Percentiles rank a stretch among this genome's conserved stretches.
phyloP scores from a whole-genome alignment of 2,329 filamentous ascomycete genomes.

The Aschersonia sp. region DNA sequence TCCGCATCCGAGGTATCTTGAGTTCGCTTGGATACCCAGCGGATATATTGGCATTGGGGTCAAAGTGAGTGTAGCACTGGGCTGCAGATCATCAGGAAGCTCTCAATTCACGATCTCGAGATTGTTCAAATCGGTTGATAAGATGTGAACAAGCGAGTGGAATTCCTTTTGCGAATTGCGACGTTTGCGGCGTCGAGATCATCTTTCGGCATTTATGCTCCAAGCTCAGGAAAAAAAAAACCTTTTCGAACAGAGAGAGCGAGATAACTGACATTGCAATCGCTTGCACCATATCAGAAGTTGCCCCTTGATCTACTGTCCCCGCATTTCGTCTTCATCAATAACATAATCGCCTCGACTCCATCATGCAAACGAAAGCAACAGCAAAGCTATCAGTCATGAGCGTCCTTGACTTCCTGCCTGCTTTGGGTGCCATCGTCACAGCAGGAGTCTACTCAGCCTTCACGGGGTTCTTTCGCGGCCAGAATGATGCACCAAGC shows the following conservation, averaged over 20 bases:
- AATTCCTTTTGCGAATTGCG: too few relatives aligned
- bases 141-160: not conserved
- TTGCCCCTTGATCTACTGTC: too few relatives aligned
- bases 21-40: not conserved
- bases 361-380: not conserved
- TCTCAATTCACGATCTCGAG: not conserved
- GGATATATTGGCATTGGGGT: not conserved
- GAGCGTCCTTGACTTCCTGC: constrained; percentile 7
- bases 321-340: not conserved
- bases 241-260: too few relatives aligned
- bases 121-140: not conserved
- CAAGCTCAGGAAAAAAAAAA: too few relatives aligned
- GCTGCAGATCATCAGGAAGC: not conserved
- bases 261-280: too few relatives aligned
- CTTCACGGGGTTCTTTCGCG: constrained; percentile 6
- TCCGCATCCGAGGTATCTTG: not conserved
- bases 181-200: too few relatives aligned
- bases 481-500: constrained; percentile 7
- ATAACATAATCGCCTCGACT: not conserved
- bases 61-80: not conserved
- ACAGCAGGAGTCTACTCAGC: constrained; percentile 3
- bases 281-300: too few relatives aligned
- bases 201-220: too few relatives aligned
- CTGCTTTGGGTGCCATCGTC: constrained; percentile 6
- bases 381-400: constrained; percentile 4